A percentile compares a stretch with the other conserved stretches of the same genome.
These are phyloP conservation scores for Sporothrix curviconia DNA, from an alignment of 2,329 filamentous ascomycete species.

Conservation along the genomic window DNA sequence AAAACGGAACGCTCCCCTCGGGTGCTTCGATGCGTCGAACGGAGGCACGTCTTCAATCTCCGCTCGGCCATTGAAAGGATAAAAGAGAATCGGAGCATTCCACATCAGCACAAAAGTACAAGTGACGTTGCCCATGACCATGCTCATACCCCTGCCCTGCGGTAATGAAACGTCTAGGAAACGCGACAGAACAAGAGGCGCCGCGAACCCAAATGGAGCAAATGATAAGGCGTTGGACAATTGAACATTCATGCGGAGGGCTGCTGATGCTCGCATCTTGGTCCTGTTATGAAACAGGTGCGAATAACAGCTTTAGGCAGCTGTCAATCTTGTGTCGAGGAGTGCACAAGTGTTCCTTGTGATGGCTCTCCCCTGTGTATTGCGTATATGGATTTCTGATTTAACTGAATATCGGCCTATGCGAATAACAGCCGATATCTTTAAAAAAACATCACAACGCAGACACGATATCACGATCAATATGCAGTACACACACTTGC, in stretches of 20 bases:
- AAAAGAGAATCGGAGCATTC: background rate
- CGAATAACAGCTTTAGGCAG: background rate
- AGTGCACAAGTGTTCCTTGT: too few species aligned
- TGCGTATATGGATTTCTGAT: too few species aligned
- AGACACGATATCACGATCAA: too few species aligned
- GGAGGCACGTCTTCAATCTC: constrained; percentile 5
- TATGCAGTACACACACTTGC: too few species aligned
- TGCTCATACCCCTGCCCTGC: too few species aligned
- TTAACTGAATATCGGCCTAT: too few species aligned
- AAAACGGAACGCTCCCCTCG: constrained; percentile 14
- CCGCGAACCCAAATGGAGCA: background rate
- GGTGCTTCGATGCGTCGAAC: background rate
- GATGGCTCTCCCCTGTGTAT: too few species aligned
- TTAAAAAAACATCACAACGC: too few species aligned
- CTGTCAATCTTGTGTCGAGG: background rate
- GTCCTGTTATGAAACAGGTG: background rate
- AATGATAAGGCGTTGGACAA: background rate
- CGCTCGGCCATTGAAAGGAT: background rate
- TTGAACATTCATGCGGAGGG: constrained; percentile 5
- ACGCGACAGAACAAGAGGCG: constrained; percentile 4
- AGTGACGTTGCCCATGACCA: too few species aligned
- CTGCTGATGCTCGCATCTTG: background rate
- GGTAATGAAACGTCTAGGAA: constrained; percentile 13
- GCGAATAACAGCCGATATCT: too few species aligned
- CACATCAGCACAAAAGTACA: too few species aligned